A percentile compares a stretch with the other conserved stretches of the same genome.
Conservation (phyloP, 176 grass and related monocot genomes). For the Oryza australiensis region DNA sequence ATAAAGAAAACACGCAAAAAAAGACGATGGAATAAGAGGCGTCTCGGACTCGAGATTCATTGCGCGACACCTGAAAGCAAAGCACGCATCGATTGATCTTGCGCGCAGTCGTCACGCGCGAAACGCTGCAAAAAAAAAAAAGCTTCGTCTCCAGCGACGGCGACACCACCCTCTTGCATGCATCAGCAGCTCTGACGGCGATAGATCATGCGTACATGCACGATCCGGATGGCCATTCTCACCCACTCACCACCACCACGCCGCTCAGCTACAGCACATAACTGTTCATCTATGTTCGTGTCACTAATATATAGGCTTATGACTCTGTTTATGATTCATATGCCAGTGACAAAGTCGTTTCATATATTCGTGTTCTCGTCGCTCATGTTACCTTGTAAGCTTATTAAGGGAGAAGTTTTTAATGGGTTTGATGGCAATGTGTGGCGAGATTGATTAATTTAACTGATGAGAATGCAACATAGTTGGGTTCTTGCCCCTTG, state of each 20-base stretch:
- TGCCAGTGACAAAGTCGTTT: background rate
- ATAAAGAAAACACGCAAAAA: background rate
- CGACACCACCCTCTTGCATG: conserved; percentile 1
- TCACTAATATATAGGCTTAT: background rate
- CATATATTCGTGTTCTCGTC: background rate
- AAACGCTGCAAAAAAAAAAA: background rate
- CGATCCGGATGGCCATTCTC: background rate
- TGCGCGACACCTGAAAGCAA: conserved; percentile 60
- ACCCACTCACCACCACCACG: background rate
- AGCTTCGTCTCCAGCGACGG: conserved; percentile 32
- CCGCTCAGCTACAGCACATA: too few species aligned
- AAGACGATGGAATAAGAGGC: conserved; percentile 41
- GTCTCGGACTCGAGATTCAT: conserved; percentile 44
- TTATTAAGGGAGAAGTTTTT: background rate
- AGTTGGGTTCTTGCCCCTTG: background rate
- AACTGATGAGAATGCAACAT: background rate
- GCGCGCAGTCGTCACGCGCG: conserved; percentile 39
- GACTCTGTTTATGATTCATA: rapidly evolving
- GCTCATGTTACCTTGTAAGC: background rate
- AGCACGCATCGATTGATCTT: background rate
- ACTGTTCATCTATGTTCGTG: background rate
- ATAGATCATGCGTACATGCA: background rate
- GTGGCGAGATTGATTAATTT: background rate
- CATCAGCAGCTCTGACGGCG: conserved; percentile 15
- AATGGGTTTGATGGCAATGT: background rate